A percentile compares a stretch with the other conserved stretches of the same genome.
Conservation (phyloP, 2,329 filamentous ascomycete species). For the Aspergillus sp. region DNA sequence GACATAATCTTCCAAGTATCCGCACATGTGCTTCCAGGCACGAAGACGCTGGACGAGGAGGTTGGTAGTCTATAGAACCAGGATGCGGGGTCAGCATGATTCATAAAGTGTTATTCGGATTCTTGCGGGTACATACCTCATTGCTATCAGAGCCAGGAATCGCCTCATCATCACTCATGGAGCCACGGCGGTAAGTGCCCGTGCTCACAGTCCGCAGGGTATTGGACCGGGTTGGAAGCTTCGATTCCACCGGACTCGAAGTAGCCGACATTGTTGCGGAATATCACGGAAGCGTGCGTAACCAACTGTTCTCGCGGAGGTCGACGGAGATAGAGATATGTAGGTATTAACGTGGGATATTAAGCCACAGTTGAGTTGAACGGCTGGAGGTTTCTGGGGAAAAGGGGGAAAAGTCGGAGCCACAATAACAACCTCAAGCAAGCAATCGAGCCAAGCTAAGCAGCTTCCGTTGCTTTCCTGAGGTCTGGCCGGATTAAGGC, state of each 20-base stretch:
- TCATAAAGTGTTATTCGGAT: too few species aligned
- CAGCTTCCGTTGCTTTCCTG: neutral
- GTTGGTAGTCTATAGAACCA: conserved; percentile 61
- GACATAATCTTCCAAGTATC: conserved; percentile 88
- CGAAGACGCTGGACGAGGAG: conserved; percentile 84
- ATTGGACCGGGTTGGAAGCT: conserved; percentile 34
- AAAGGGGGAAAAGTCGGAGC: neutral
- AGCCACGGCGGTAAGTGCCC: conserved; percentile 31
- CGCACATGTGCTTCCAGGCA: conserved; percentile 94
- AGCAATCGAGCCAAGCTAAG: neutral
- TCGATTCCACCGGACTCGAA: conserved; percentile 28
- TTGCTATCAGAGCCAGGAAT: conserved; percentile 43
- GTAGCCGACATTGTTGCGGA: conserved; percentile 26
- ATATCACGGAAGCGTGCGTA: neutral
- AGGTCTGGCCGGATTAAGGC: neutral
- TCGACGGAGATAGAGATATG: neutral
- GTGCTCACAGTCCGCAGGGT: conserved; percentile 32
- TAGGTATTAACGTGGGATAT: neutral
- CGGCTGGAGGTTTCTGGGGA: neutral
- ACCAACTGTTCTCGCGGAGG: neutral
- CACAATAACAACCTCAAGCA: neutral
- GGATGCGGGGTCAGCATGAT: neutral
- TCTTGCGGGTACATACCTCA: conserved; percentile 29
- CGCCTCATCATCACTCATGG: conserved; percentile 41
- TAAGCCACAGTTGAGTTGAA: neutral